Evolutionary conservation across 2,329 filamentous ascomycete species (phyloP).

Genomic region (Zymoseptoria passerinii): DNA sequence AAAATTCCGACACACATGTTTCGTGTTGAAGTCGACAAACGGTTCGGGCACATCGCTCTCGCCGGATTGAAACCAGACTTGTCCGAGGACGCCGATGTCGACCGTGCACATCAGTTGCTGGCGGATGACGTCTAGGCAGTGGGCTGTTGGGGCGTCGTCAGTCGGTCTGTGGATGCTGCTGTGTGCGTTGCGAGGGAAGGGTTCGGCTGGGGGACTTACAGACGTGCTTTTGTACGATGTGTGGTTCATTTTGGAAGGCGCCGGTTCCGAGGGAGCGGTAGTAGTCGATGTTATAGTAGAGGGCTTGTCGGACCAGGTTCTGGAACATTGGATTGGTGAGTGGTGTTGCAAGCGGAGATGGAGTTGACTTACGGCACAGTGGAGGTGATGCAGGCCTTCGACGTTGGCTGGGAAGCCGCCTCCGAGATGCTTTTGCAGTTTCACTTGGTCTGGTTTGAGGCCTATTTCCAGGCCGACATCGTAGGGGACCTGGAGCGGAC

Average conservation of each 20-base stretch:
- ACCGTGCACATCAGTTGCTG: constrained; percentile 59
- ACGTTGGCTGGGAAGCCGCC: constrained; percentile 52
- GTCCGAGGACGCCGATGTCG: constrained; percentile 53
- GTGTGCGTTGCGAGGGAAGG: neutral
- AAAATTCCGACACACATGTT: constrained; percentile 52
- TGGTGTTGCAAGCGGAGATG: neutral
- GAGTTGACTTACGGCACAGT: constrained; percentile 40
- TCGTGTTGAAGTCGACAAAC: constrained; percentile 56
- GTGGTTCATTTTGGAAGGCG: constrained; percentile 49
- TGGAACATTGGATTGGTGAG: constrained; percentile 13
- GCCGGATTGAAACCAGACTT: constrained; percentile 49
- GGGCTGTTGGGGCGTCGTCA: too few relatives aligned
- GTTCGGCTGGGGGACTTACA: constrained; percentile 36
- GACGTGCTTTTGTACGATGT: constrained; percentile 48
- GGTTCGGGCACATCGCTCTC: constrained; percentile 33
- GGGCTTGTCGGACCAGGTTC: constrained; percentile 52
- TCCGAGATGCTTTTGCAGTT: constrained; percentile 47
- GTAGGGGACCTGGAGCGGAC: constrained; percentile 7
- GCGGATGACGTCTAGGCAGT: constrained; percentile 54
- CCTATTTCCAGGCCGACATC: constrained; percentile 34
- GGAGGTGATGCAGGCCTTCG: constrained; percentile 49
- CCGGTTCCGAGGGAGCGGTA: constrained; percentile 46
- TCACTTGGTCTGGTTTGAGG: constrained; percentile 47
- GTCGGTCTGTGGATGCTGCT: too few relatives aligned
- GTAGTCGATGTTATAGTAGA: constrained; percentile 54